Evolutionary conservation across 75 land plant genomes (phyloP).

Genomic region (Sequoia sempervirens): DNA sequence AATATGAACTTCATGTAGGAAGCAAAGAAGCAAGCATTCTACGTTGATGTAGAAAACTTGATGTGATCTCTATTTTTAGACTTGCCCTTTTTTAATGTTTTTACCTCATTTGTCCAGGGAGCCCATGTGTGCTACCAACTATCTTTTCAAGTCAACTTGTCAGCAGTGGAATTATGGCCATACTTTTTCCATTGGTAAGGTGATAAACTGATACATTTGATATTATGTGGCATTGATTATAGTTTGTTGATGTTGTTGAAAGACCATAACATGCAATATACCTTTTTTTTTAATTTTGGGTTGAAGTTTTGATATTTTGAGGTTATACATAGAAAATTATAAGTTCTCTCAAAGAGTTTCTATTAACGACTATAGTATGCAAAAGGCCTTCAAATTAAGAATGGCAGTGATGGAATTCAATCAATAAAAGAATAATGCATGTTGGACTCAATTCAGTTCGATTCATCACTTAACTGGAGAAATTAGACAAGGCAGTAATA

Average conservation of each 20-base stretch:
- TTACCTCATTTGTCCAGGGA: slow-evolving; percentile 25
- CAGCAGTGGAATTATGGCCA: slow-evolving; percentile 36
- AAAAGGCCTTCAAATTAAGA: neutral
- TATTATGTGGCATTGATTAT: neutral
- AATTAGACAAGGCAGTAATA: too few relatives aligned
- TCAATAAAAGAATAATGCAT: neutral
- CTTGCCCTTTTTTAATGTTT: too few relatives aligned
- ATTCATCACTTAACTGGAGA: neutral
- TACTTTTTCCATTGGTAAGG: slow-evolving; percentile 35
- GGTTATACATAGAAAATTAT: neutral
- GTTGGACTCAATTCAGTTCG: neutral
- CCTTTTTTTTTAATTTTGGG: neutral
- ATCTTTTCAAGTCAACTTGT: slow-evolving; percentile 36
- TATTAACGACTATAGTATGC: neutral
- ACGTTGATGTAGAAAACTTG: neutral
- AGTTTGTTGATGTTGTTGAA: neutral
- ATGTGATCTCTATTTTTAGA: neutral
- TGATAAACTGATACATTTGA: neutral
- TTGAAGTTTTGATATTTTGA: neutral
- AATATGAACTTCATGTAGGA: neutral
- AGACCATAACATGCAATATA: neutral
- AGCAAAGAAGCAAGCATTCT: neutral
- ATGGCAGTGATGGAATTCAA: neutral
- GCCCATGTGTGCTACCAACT: slow-evolving; percentile 43
- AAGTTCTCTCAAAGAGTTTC: neutral